These are phyloP conservation scores for Cytospora paraplurivora DNA, from an alignment of 2,329 filamentous ascomycete species.

Conservation along the genomic window DNA sequence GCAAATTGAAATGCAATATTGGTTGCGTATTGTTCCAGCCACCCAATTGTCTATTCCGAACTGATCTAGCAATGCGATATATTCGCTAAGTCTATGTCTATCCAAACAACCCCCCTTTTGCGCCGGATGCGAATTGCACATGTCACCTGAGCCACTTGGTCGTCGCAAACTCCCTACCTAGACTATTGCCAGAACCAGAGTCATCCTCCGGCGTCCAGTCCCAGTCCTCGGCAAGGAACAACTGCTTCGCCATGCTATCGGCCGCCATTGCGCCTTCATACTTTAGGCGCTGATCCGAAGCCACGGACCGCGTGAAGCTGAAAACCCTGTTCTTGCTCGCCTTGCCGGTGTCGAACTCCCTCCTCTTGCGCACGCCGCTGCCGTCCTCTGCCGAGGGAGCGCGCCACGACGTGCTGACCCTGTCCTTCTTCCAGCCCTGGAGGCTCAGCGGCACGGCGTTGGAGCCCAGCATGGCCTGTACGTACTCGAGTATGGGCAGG, in stretches of 20 bases:
- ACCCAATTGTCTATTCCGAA: background rate
- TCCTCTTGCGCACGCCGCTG: slow-evolving; percentile 23
- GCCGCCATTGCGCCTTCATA: slow-evolving; percentile 52
- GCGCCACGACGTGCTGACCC: slow-evolving; percentile 46
- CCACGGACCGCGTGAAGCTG: slow-evolving; percentile 53
- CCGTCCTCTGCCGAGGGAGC: slow-evolving; percentile 25
- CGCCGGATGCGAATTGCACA: background rate
- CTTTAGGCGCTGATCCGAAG: slow-evolving; percentile 52
- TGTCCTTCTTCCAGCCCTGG: slow-evolving; percentile 49
- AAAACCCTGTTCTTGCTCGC: slow-evolving; percentile 39
- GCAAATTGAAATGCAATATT: background rate
- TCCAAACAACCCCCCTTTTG: background rate
- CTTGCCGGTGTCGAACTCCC: slow-evolving; percentile 23
- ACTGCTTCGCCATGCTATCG: slow-evolving; percentile 52
- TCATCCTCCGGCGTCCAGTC: slow-evolving; percentile 59
- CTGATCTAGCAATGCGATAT: background rate
- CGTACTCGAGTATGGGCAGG: slow-evolving; percentile 65
- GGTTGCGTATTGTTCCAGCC: background rate
- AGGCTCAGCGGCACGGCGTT: slow-evolving; percentile 47
- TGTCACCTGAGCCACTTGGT: slow-evolving; percentile 20
- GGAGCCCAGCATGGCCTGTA: slow-evolving; percentile 59
- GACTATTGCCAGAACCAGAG: slow-evolving; percentile 4
- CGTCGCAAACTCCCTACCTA: slow-evolving; percentile 18
- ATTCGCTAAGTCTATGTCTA: background rate
- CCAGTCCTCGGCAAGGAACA: slow-evolving; percentile 61